These are phyloP conservation scores for Anisodus tanguticus DNA, from an alignment of 257 asterid genomes.

Conservation along the genomic window DNA sequence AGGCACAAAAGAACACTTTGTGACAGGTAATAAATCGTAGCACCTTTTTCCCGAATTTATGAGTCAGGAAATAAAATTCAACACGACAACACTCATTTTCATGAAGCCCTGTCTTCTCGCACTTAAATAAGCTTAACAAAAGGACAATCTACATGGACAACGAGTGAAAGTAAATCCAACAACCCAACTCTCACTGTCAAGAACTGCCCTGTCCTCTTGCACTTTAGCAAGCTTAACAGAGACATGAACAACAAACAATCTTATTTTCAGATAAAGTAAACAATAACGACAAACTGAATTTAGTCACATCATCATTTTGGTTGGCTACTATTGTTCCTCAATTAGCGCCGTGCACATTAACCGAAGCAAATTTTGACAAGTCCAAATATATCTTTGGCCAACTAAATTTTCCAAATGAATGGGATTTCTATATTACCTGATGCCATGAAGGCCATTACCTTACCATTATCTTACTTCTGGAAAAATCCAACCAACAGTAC, in stretches of 20 bases:
- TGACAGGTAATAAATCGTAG: background rate
- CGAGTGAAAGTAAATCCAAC: background rate
- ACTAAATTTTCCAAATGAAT: background rate
- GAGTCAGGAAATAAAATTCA: background rate
- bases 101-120: background rate
- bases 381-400: slow-evolving; percentile 24
- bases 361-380: background rate
- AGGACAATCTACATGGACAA: background rate
- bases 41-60: background rate
- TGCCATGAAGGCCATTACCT: background rate
- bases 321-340: slow-evolving; percentile 8
- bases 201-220: background rate
- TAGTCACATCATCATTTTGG: background rate
- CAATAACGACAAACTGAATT: background rate
- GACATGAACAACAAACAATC: slow-evolving; percentile 2
- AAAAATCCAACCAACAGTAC: background rate
- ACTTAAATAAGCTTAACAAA: slow-evolving; percentile 11
- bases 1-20: background rate
- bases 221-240: background rate
- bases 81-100: slow-evolving; percentile 5
- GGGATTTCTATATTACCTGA: background rate
- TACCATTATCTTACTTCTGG: background rate
- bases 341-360: background rate
- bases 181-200: background rate
- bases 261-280: background rate